phyloP scores from a whole-genome alignment of 768 basidiomycete genomes.

The Podaxis rugospora region DNA sequence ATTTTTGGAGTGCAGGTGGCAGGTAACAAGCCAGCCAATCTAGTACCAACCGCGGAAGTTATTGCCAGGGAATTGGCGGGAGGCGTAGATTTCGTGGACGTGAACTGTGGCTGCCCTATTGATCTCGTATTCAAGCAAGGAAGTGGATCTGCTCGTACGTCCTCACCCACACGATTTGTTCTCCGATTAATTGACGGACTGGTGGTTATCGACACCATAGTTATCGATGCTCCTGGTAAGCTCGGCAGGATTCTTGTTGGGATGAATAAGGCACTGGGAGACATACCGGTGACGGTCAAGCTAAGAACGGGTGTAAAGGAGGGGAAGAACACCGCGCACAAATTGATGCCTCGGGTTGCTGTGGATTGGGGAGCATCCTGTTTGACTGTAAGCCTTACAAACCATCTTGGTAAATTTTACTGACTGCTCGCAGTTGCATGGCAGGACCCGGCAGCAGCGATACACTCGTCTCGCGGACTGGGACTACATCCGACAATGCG shows the following conservation, averaged over 20 bases:
- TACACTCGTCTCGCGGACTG: slow-evolving; percentile 93
- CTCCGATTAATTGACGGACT: slow-evolving; percentile 2
- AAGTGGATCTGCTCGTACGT: slow-evolving; percentile 84
- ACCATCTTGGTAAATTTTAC: background rate
- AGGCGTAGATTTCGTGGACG: slow-evolving; percentile 84
- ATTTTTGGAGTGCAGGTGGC: slow-evolving; percentile 92
- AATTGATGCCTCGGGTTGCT: slow-evolving; percentile 78
- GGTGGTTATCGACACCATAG: slow-evolving; percentile 31
- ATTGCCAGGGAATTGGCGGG: slow-evolving; percentile 64
- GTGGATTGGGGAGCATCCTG: slow-evolving; percentile 44
- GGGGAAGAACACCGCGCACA: slow-evolving; percentile 81
- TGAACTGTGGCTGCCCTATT: slow-evolving; percentile 97
- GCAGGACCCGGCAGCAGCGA: slow-evolving; percentile 90
- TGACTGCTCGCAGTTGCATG: slow-evolving; percentile 68
- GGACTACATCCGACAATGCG: slow-evolving; percentile 88
- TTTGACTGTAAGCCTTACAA: slow-evolving; percentile 33
- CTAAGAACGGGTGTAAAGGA: slow-evolving; percentile 93
- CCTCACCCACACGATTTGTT: background rate
- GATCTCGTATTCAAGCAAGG: slow-evolving; percentile 92
- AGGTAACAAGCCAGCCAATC: slow-evolving; percentile 75
- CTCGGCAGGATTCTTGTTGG: slow-evolving; percentile 85
- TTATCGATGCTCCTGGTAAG: slow-evolving; percentile 78
- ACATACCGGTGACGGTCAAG: slow-evolving; percentile 88
- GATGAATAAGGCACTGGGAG: slow-evolving; percentile 88
- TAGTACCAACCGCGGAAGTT: slow-evolving; percentile 80